These are phyloP conservation scores for Viola pubescens DNA, from an alignment of 441 rosid genomes.

Conservation along the genomic window DNA sequence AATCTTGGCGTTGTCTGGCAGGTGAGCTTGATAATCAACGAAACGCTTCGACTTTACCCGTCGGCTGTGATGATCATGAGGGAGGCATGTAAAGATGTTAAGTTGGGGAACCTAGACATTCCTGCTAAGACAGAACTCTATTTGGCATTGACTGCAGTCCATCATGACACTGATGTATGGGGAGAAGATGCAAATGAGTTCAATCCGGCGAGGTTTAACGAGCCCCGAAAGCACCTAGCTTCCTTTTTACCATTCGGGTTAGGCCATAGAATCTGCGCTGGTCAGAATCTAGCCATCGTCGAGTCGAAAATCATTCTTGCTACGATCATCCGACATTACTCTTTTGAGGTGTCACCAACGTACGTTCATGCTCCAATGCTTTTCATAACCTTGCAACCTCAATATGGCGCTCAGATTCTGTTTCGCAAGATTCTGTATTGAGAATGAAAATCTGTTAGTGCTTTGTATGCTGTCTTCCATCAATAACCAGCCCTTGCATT, in stretches of 20 bases:
- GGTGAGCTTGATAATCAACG: conserved; percentile 50
- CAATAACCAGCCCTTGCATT: too few relatives aligned
- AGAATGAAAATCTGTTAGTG: too few relatives aligned
- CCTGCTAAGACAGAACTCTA: conserved; percentile 48
- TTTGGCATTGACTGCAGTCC: conserved; percentile 37
- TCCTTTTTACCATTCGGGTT: conserved; percentile 49
- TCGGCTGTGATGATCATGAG: conserved; percentile 51
- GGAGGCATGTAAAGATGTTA: conserved; percentile 28
- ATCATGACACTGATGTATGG: conserved; percentile 52
- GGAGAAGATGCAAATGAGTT: conserved; percentile 55
- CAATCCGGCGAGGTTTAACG: conserved; percentile 52
- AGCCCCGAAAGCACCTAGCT: conserved; percentile 28
- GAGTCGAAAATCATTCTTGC: conserved; percentile 49
- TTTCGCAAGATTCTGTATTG: conserved; percentile 26
- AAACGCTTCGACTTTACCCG: conserved; percentile 63
- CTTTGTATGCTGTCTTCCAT: too few relatives aligned
- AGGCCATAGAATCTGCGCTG: conserved; percentile 53
- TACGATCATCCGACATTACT: conserved; percentile 30
- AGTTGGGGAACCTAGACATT: conserved; percentile 44
- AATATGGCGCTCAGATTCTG: conserved; percentile 45
- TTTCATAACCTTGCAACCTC: conserved; percentile 40
- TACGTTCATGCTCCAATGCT: conserved; percentile 55
- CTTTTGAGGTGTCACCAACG: conserved; percentile 40
- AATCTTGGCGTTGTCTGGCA: conserved; percentile 16
- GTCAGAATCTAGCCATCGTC: conserved; percentile 44